Percentiles rank a stretch among this genome's conserved stretches.
Conservation (phyloP, 2,329 filamentous ascomycete genomes). For the Elsinoe perseae region DNA sequence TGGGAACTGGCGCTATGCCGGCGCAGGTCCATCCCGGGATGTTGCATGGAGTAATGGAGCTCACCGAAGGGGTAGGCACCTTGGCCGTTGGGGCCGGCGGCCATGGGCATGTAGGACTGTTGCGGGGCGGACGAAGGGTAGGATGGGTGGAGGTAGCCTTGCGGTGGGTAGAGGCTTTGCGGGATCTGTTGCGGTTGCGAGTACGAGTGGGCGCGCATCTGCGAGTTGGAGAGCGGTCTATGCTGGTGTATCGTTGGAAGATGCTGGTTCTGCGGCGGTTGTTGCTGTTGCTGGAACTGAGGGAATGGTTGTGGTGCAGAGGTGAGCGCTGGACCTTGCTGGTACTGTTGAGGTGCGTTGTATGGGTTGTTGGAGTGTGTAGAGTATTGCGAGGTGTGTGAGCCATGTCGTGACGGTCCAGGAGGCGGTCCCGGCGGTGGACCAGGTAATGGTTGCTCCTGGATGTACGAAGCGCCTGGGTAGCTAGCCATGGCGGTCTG, state of each 20-base stretch:
- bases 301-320: constrained; percentile 7
- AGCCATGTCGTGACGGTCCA: background rate
- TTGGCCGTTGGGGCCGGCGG: background rate
- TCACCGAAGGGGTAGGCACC: constrained; percentile 11
- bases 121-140: constrained; percentile 1
- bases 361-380: constrained; percentile 1
- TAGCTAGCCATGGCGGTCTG: constrained; percentile 15
- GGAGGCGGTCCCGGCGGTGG: constrained; percentile 14
- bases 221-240: constrained; percentile 3
- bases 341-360: constrained; percentile 1
- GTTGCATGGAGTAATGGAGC: background rate
- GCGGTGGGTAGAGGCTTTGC: background rate
- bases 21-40: constrained; percentile 9
- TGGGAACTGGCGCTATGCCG: constrained; percentile 4
- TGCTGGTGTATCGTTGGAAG: constrained; percentile 14
- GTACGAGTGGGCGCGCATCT: constrained; percentile 14
- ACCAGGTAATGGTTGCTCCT: constrained; percentile 2
- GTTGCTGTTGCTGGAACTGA: constrained; percentile 3
- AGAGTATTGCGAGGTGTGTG: constrained; percentile 5
- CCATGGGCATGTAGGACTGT: constrained; percentile 9
- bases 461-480: constrained; percentile 3
- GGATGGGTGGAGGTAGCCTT: background rate
- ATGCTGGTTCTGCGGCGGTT: background rate
- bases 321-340: background rate
- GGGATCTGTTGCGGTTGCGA: constrained; percentile 14